Base-by-base conservation (phyloP, 2,329 filamentous ascomycete species). In the Fusarium keratoplasticum region DNA sequence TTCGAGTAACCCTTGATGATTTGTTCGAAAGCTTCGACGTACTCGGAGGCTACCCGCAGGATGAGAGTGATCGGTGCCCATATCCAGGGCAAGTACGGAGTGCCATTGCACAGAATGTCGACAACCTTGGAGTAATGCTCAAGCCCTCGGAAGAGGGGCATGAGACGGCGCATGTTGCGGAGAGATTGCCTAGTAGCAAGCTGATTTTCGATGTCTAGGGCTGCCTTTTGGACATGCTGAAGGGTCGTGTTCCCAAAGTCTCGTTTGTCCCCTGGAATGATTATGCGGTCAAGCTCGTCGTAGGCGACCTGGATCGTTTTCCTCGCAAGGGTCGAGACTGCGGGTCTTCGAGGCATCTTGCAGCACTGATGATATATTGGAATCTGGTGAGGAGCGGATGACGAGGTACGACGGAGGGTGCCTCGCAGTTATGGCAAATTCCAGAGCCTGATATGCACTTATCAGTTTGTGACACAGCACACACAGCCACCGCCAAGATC, bases 31-130 rank as follows among this genome's bases (percentile, higher is more conserved):
- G 84, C 83, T 40, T 82, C 81, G 0, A 83, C 71, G 20, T 82
- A 82, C 1, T 86, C 83, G 0, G 71, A 79, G 0, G 79, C 70
- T 6, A 82, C 54, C 40, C 77, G 40, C 0, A 84, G 61, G 4
- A 85, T 78, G 3, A 85, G 70, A 9, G 80, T 83, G 29, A 86
- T 83, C 0, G 84, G 85, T 1, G 85, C 84, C 86, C 86, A 88
- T 1, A 87, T 77, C 82, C 82, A 87, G 0, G 84, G 78, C 5
- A 88, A 38, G 69, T 81, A 88, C 0, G 82, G 83, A 0, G 85
- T 88, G 1, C 85, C 86, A 54, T 87, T 85, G 69, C 86, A 88
- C 0, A 86, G 68, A 1, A 84, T 76, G 1, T 86, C 85, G 0
- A 87, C 77, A 0, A 78, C 77, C 42, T 83, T 83, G 0, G 83